A percentile compares a stretch with the other conserved stretches of the same genome.
These are phyloP conservation scores for Fusarium verticillioides DNA, from an alignment of 2,329 filamentous ascomycete genomes.

Conservation along the genomic window DNA sequence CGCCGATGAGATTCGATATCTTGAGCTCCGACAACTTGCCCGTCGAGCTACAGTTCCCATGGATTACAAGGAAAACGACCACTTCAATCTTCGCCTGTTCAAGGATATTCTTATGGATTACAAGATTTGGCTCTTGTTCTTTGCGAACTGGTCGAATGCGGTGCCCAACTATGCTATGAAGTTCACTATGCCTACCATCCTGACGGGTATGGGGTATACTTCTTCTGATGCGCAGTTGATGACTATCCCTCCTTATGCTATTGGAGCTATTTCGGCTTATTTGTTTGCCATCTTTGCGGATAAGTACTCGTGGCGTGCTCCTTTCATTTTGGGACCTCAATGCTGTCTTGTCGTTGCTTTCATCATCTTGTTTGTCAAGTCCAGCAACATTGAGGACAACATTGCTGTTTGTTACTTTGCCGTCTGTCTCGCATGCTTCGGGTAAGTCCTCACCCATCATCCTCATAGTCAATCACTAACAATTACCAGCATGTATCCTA, in stretches of 20 bases:
- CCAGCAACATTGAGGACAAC: slow-evolving; percentile 3
- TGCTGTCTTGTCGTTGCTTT: slow-evolving; percentile 14
- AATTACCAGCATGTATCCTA: slow-evolving; percentile 48
- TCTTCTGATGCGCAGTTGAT: slow-evolving; percentile 48
- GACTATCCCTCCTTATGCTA: slow-evolving; percentile 13
- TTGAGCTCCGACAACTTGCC: slow-evolving; percentile 6
- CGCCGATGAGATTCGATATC: slow-evolving; percentile 13
- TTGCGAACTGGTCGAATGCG: slow-evolving; percentile 57
- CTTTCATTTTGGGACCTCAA: slow-evolving; percentile 13
- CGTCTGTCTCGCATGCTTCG: slow-evolving; percentile 18
- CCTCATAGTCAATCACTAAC: not conserved
- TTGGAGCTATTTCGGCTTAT: slow-evolving; percentile 20
- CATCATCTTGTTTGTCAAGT: slow-evolving; percentile 16
- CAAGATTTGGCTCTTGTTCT: slow-evolving; percentile 57
- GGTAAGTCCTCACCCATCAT: not conserved
- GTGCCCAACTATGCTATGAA: slow-evolving; percentile 50
- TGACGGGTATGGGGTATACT: slow-evolving; percentile 55
- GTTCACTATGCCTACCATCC: slow-evolving; percentile 53
- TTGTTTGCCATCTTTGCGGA: slow-evolving; percentile 17
- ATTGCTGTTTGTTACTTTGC: slow-evolving; percentile 19
- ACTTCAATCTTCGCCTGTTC: slow-evolving; percentile 33
- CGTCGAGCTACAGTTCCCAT: not conserved
- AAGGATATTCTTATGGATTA: slow-evolving; percentile 57
- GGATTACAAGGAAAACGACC: slow-evolving; percentile 15
- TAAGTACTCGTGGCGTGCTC: slow-evolving; percentile 17